phyloP scores from a whole-genome alignment of 2,329 filamentous ascomycete species.

The Zalaria sp. region DNA sequence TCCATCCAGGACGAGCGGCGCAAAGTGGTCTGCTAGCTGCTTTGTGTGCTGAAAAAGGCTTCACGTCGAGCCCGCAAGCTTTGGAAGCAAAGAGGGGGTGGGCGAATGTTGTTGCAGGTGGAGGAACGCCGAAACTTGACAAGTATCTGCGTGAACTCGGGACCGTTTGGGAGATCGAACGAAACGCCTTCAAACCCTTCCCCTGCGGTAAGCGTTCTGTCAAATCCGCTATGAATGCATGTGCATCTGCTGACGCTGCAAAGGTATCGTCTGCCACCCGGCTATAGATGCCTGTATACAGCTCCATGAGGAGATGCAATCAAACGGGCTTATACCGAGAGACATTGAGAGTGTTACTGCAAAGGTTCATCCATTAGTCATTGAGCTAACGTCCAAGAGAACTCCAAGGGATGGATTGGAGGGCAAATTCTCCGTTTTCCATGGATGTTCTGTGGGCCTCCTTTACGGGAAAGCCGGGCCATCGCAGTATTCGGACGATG shows the following conservation, averaged over 20 bases:
- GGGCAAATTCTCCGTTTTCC: conserved; percentile 42
- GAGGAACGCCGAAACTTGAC: conserved; percentile 24
- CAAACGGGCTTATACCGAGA: conserved; percentile 14
- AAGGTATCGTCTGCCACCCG: conserved; percentile 38
- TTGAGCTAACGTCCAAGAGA: conserved; percentile 39
- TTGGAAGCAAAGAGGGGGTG: conserved; percentile 41
- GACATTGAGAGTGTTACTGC: conserved; percentile 27
- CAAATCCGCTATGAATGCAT: too few relatives aligned
- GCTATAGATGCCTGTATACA: conserved; percentile 39
- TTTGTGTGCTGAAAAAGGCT: conserved; percentile 33
- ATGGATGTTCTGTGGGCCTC: conserved; percentile 37
- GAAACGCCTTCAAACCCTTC: conserved; percentile 43
- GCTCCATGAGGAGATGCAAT: conserved; percentile 25
- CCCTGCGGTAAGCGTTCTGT: conserved; percentile 28
- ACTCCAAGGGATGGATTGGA: conserved; percentile 35
- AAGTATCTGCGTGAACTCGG: conserved; percentile 23
- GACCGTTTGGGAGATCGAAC: conserved; percentile 35
- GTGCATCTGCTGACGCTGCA: too few relatives aligned
- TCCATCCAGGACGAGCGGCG: conserved; percentile 39
- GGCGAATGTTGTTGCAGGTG: conserved; percentile 34
- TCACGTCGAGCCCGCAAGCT: conserved; percentile 31
- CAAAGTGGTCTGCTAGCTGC: conserved; percentile 37
- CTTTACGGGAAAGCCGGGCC: conserved; percentile 38
- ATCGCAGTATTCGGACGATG: conserved; percentile 34
- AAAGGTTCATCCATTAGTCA: conserved; percentile 36